Base-by-base conservation (phyloP, 305 asterid species). In the Solanum hybrid region DNA sequence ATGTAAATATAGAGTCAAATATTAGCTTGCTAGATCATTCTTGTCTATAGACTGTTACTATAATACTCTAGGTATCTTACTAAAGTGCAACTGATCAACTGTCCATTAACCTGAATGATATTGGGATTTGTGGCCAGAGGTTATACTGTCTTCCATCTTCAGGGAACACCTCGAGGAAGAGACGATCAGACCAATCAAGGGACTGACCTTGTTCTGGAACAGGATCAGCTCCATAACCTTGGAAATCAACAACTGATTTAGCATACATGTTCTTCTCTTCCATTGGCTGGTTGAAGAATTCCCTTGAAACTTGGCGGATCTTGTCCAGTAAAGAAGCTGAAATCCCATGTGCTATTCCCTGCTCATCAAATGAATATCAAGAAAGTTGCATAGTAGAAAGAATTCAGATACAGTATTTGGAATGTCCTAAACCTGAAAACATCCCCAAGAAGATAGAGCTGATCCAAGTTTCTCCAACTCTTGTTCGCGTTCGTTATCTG, bases 221-320 rank as follows among this genome's bases (percentile, higher is more conserved):
- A 3, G 95, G 96, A 77, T 94, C 96, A 81, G 93, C 96, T 88
- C 95, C 96, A 86, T 94, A 94, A 17, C 96, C 96, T 89, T 94
- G 90, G 38, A 94, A 91, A 0, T 94, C 95, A 4, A 84, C 37
- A 75, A 94, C 90, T 36, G 89, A 64, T 92, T 94, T 94, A 24
- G 92, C 94, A 78, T 92, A 92, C 84, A 88, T 92, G 45, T 90
- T 91, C 90, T 94, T 94, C 92, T 94, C 96, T 34, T 93, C 93
- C 93, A 90, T 89, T 32, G 95, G 92, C 88, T 86, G 94, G 19
- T 89, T 75, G 78, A 94, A 94, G 86, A 94, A 94, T 73, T 92
- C 94, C 88, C 94, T 86, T 8, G 92, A 90, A 35, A 90, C 90
- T 64, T 88, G 78, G 27, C 88, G 92, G 34, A 93, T 73, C 64